phyloP scores from a whole-genome alignment of 1,284 basidiomycete genomes.

The Cutaneotrichosporon dermatis region DNA sequence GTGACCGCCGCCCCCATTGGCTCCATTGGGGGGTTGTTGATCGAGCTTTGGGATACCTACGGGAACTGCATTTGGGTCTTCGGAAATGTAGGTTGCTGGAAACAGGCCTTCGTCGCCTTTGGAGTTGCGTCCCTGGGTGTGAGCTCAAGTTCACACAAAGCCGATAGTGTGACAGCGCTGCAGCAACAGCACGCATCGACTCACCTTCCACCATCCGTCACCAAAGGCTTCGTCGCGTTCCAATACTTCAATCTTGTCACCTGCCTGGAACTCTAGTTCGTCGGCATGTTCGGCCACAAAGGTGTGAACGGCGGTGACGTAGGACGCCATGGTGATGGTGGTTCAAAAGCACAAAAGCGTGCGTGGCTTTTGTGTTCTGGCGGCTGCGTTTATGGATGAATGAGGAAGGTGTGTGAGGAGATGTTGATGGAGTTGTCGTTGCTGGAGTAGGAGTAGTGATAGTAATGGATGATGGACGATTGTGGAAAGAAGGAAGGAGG shows the following conservation, averaged over 20 bases:
- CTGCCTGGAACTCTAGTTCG: conserved; percentile 80
- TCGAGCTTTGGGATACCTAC: not conserved
- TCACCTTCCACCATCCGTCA: conserved; percentile 98
- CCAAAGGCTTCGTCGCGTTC: conserved; percentile 91
- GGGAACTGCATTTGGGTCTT: conserved; percentile 39
- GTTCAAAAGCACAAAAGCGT: too few species aligned
- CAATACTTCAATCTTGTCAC: conserved; percentile 80
- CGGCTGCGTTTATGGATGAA: too few species aligned
- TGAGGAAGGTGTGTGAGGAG: too few species aligned
- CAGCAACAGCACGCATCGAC: conserved; percentile 35
- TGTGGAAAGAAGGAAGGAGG: not conserved
- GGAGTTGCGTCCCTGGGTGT: conserved; percentile 70
- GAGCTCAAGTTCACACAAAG: too few species aligned
- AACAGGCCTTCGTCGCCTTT: conserved; percentile 82
- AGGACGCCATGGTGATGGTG: conserved; percentile 18
- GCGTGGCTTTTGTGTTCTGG: too few species aligned
- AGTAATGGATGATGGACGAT: not conserved
- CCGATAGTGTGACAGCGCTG: too few species aligned
- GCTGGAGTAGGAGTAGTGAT: not conserved
- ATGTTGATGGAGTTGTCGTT: too few species aligned
- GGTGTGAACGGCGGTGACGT: conserved; percentile 43
- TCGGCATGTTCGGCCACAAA: conserved; percentile 90
- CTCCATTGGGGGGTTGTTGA: not conserved
- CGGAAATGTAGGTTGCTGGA: conserved; percentile 81
- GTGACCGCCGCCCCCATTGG: conserved; percentile 13